Percentiles rank a stretch among this genome's conserved stretches.
These are phyloP conservation scores for Pelargonium nanum DNA, from an alignment of 345 rosid genomes.

Conservation along the genomic window DNA sequence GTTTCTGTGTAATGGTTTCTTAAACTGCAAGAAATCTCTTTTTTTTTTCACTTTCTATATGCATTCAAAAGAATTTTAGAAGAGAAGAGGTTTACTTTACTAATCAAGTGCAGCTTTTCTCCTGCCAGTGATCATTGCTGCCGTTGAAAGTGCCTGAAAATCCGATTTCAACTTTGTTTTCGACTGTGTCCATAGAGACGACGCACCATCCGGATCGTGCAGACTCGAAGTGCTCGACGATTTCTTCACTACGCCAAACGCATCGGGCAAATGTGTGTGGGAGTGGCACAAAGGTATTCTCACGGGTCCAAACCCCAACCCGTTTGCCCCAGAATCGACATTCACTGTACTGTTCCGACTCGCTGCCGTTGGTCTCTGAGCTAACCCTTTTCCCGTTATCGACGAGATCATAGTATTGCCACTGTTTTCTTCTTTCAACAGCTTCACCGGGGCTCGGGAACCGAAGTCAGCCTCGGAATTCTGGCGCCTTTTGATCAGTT, in stretches of 20 bases:
- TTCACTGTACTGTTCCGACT: constrained; percentile 11
- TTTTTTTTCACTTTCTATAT: background rate
- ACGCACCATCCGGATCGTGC: constrained; percentile 37
- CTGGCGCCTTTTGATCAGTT: constrained; percentile 49
- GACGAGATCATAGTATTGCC: constrained; percentile 31
- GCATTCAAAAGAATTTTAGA: background rate
- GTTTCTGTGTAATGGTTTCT: too few species aligned
- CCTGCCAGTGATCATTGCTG: constrained; percentile 37
- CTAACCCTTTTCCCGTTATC: constrained; percentile 48
- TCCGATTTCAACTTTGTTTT: constrained; percentile 59
- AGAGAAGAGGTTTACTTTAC: too few species aligned
- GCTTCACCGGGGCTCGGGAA: constrained; percentile 36
- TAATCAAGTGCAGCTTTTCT: constrained; percentile 73
- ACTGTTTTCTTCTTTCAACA: constrained; percentile 58
- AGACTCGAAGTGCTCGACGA: constrained; percentile 71
- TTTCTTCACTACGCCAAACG: constrained; percentile 41
- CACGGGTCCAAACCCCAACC: too few species aligned
- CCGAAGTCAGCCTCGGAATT: constrained; percentile 48
- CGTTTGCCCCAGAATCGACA: background rate
- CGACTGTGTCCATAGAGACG: constrained; percentile 41
- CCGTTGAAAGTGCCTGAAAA: constrained; percentile 42
- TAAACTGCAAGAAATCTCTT: too few species aligned
- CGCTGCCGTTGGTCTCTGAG: constrained; percentile 56
- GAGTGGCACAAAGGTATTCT: too few species aligned
- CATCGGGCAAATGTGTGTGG: too few species aligned